Conservation (phyloP, 78 protist species). For the Dictyostelium brefeldianum region DNA sequence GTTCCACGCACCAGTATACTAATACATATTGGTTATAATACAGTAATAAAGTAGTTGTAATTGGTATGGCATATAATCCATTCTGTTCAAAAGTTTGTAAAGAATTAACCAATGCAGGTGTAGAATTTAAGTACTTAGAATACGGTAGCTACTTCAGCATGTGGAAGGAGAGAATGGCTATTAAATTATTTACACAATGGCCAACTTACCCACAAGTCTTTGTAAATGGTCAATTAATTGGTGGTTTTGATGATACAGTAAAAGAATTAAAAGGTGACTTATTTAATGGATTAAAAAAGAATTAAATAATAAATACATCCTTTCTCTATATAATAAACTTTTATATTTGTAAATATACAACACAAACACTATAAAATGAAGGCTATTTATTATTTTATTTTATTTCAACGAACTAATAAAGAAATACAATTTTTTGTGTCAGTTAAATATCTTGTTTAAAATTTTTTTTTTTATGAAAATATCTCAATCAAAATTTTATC, state of each 20-base stretch:
- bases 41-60: conserved; percentile 45
- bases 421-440: too few relatives aligned
- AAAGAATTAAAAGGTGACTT: conserved; percentile 33
- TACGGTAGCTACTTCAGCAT: conserved; percentile 43
- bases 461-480: too few relatives aligned
- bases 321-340: too few relatives aligned
- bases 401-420: too few relatives aligned
- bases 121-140: conserved; percentile 44
- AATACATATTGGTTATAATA: not conserved
- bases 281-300: conserved; percentile 14
- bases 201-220: conserved; percentile 69
- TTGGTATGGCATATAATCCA: conserved; percentile 73
- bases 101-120: conserved; percentile 1
- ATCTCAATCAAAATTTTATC: too few relatives aligned
- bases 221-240: conserved; percentile 23
- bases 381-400: too few relatives aligned
- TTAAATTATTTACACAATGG: conserved; percentile 34
- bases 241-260: conserved; percentile 35
- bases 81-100: not conserved
- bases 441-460: too few relatives aligned
- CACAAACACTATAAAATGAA: too few relatives aligned
- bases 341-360: too few relatives aligned
- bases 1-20: not conserved
- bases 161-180: conserved; percentile 35
- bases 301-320: not conserved